These are phyloP conservation scores for Neonectria sp. DNA, from an alignment of 2,329 filamentous ascomycete genomes.

Conservation along the genomic window DNA sequence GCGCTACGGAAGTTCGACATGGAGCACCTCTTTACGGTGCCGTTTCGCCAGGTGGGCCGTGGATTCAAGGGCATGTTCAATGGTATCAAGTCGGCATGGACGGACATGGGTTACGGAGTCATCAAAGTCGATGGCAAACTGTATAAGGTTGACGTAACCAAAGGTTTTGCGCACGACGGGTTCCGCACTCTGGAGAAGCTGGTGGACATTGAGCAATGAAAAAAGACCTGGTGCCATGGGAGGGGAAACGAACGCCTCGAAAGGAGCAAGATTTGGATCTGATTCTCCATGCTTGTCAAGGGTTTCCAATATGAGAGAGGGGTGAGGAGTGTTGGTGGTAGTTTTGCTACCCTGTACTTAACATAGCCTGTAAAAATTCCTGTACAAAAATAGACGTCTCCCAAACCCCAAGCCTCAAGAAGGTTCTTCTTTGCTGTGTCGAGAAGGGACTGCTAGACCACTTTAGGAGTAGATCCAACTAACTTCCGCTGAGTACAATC, in stretches of 20 bases:
- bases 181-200: slow-evolving; percentile 72
- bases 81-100: slow-evolving; percentile 66
- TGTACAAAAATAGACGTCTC: slow-evolving; percentile 25
- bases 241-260: not conserved
- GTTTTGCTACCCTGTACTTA: slow-evolving; percentile 40
- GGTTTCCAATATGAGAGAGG: not conserved
- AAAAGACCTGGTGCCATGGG: not conserved
- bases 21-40: slow-evolving; percentile 70
- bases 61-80: slow-evolving; percentile 59
- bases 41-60: slow-evolving; percentile 66
- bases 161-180: slow-evolving; percentile 71
- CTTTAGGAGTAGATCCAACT: not conserved
- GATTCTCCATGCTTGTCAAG: not conserved
- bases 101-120: slow-evolving; percentile 69
- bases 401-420: not conserved
- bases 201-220: slow-evolving; percentile 52
- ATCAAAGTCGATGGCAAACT: slow-evolving; percentile 62
- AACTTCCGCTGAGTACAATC: not conserved
- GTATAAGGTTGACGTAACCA: slow-evolving; percentile 72
- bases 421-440: not conserved
- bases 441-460: not conserved
- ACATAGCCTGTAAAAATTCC: slow-evolving; percentile 31
- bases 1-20: slow-evolving; percentile 66
- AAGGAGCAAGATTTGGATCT: not conserved
- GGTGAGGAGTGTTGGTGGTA: not conserved